Base-by-base conservation (phyloP, 805 yeast species). In the Hanseniaspora thailandica region DNA sequence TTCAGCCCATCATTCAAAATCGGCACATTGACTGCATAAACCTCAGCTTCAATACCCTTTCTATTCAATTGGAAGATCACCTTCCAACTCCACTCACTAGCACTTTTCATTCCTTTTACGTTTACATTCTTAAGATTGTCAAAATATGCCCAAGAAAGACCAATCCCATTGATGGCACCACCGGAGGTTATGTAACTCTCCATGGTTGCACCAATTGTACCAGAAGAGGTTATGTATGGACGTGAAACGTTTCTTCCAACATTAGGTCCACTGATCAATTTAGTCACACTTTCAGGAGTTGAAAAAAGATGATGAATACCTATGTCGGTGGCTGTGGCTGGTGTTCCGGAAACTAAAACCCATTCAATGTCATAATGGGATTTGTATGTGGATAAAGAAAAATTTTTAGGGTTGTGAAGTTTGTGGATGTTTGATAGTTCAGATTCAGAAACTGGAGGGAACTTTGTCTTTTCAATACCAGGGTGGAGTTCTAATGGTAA, bases 131-230 rank as follows among this genome's bases (percentile, higher is more conserved):
- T 68, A 26, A 71, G 66, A 36, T 75, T 72, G 31, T 66, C 56
- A 52, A 75, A 78, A 63, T 83, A 93, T n/a, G 95, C 93, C 73
- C 80, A 90, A 35, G 95, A 84, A 33, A 93, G 61, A 1, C 95
- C 97, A 57, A 93, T 74, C 5, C 96, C 71, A 58, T 74, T 81
- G 15, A 68, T 69, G 30, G 80, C 77, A 0, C 81, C 82, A 15
- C 44, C 54, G 3, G 54, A 43, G 20, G 74, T 64, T 40, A 89
- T 77, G 2, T 84, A 85, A 1, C 89, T 94, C 69, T 93, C 98
- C 87, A 89, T 77, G 0, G 97, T 93, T 3, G 96, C 97, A 25
- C 98, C 98, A 17, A 93, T 82, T 2, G 98, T 93, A 13, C 98
- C 98, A 59, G 94, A 82, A 4, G 96, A 80, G 61, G 93, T 75